These are phyloP conservation scores for Hondaea fermentalgiana DNA, from an alignment of 108 stramenopile genomes.

Conservation along the genomic window DNA sequence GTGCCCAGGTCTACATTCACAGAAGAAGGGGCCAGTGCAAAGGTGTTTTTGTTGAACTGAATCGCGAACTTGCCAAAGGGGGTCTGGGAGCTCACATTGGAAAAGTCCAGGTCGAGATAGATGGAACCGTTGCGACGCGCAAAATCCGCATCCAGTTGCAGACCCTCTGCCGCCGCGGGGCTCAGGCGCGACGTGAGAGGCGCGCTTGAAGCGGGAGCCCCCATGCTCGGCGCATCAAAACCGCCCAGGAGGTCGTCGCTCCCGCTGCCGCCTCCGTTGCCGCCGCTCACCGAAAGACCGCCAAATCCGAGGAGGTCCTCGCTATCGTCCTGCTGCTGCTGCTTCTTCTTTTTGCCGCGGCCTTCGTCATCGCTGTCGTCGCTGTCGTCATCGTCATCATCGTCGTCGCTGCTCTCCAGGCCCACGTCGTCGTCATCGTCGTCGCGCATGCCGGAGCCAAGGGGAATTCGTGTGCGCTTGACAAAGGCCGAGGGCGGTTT, in stretches of 20 bases:
- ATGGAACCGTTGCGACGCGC: neutral
- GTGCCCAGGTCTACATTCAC: conserved; percentile 53
- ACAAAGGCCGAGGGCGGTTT: conserved; percentile 98
- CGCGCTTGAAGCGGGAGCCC: neutral
- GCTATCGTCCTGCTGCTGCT: conserved; percentile 22
- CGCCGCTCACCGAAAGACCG: neutral
- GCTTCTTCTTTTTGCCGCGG: conserved; percentile 43
- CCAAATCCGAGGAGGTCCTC: conserved; percentile 13
- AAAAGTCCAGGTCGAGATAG: conserved; percentile 70
- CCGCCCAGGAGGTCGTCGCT: neutral
- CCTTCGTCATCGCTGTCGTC: conserved; percentile 33
- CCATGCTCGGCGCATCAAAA: neutral
- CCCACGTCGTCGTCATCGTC: conserved; percentile 50
- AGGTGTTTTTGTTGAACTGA: conserved; percentile 93
- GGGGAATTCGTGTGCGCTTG: conserved; percentile 36
- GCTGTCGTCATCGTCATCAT: conserved; percentile 50
- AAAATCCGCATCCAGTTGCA: neutral
- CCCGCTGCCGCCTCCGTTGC: neutral
- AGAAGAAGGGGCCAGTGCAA: conserved; percentile 76
- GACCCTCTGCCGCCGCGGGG: neutral
- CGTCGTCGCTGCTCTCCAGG: conserved; percentile 64
- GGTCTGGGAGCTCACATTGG: conserved; percentile 51
- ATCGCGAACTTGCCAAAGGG: conserved; percentile 75
- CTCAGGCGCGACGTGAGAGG: neutral
- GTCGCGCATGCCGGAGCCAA: conserved; percentile 44